These are phyloP conservation scores for Aquilaria yunnanensis DNA, from an alignment of 345 rosid genomes.

Conservation along the genomic window DNA sequence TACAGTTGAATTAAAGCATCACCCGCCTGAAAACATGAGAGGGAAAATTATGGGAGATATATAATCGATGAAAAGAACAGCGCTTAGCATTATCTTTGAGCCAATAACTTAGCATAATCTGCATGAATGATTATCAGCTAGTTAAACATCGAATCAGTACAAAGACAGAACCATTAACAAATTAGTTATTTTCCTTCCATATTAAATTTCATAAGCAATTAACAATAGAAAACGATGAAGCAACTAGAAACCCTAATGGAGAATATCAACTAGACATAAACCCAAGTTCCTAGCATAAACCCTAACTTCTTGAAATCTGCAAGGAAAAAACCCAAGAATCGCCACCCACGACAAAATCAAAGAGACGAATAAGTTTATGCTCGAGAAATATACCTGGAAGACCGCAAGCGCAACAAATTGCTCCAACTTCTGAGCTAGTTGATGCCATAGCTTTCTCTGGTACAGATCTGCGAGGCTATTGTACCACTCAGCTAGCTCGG, in stretches of 20 bases:
- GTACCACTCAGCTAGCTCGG: conserved; percentile 94
- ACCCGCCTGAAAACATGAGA: conserved; percentile 54
- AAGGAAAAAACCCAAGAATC: neutral
- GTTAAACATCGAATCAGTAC: too few species aligned
- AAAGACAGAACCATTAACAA: too few species aligned
- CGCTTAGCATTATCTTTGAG: too few species aligned
- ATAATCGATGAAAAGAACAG: too few species aligned
- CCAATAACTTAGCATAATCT: too few species aligned
- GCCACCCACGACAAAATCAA: neutral
- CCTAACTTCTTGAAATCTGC: conserved; percentile 12
- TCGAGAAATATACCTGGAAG: conserved; percentile 48
- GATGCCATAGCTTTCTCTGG: conserved; percentile 99
- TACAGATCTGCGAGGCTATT: conserved; percentile 89
- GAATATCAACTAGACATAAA: neutral
- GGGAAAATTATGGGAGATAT: too few species aligned
- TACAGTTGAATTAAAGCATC: conserved; percentile 89
- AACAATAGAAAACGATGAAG: neutral
- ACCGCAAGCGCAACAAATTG: conserved; percentile 86
- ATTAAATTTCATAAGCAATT: too few species aligned
- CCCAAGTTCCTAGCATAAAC: conserved; percentile 7
- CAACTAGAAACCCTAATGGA: neutral
- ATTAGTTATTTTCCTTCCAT: too few species aligned
- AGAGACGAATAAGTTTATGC: neutral
- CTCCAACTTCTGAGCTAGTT: conserved; percentile 95
- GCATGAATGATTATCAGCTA: too few species aligned